Percentiles rank a stretch among this genome's conserved stretches.
phyloP scores from a whole-genome alignment of 1,284 basidiomycete genomes.

The Apiotrichum brassicae region DNA sequence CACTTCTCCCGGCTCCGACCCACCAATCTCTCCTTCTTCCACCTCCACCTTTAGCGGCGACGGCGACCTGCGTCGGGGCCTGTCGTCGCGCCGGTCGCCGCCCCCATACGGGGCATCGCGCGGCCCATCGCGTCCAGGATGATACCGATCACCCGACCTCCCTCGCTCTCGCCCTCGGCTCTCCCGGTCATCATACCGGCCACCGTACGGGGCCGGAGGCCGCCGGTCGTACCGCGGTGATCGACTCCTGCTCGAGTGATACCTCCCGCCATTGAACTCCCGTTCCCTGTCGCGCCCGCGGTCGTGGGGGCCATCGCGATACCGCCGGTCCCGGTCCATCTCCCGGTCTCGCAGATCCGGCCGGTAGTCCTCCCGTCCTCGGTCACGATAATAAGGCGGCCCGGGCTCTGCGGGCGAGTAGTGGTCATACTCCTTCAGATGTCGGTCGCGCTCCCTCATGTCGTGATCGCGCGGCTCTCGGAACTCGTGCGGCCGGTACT shows the following conservation, averaged over 20 bases:
- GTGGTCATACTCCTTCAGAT: background rate
- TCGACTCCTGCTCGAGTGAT: no score
- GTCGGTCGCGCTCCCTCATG: background rate
- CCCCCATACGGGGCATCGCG: background rate
- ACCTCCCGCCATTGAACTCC: no score
- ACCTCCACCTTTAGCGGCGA: background rate
- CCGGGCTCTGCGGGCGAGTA: background rate
- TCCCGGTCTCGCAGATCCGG: background rate
- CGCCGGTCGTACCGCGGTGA: no score
- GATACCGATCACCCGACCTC: no score
- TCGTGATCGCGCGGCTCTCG: background rate
- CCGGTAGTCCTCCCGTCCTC: background rate
- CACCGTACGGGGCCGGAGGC: no score
- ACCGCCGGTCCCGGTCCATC: background rate
- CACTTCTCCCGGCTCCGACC: conserved; percentile 7
- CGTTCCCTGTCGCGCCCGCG: conserved; percentile 2
- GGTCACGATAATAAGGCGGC: background rate
- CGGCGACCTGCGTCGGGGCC: background rate
- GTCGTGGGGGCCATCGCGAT: background rate
- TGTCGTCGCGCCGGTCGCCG: background rate
- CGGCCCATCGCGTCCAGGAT: background rate
- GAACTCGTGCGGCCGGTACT: background rate
- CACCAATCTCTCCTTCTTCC: conserved; percentile 11
- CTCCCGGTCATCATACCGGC: background rate
- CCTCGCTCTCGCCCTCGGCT: no score